phyloP scores from a whole-genome alignment of 805 yeast genomes.

The Wickerhamomyces bovis region DNA sequence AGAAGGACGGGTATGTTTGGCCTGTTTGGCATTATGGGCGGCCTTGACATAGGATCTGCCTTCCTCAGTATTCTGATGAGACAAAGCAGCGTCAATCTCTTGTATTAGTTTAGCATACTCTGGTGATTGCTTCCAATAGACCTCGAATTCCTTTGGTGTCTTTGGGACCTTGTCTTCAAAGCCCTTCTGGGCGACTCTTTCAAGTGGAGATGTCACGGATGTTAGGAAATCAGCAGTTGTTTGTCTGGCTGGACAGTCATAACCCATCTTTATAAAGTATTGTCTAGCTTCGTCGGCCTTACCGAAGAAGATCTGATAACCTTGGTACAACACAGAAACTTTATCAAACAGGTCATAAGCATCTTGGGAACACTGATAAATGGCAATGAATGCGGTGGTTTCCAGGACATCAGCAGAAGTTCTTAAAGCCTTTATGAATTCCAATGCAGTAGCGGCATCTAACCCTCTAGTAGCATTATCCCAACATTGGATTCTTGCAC shows the following conservation, averaged over 20 bases:
- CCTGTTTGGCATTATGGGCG: conserved; percentile 47
- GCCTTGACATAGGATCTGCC: conserved; percentile 31
- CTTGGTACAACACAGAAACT: conserved; percentile 48
- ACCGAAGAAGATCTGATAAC: conserved; percentile 52
- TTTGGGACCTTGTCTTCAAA: conserved; percentile 44
- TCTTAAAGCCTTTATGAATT: conserved; percentile 48
- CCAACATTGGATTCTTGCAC: conserved; percentile 47
- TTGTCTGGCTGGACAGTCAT: conserved; percentile 48
- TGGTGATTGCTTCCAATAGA: conserved; percentile 43
- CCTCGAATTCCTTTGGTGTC: conserved; percentile 46
- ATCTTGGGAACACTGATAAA: conserved; percentile 53
- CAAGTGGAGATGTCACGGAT: conserved; percentile 47
- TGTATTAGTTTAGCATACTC: conserved; percentile 33
- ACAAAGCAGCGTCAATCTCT: conserved; percentile 33
- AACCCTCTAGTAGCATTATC: conserved; percentile 63
- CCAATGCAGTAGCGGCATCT: conserved; percentile 57
- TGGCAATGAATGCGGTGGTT: conserved; percentile 54
- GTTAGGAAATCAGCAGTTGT: conserved; percentile 57
- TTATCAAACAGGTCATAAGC: conserved; percentile 50
- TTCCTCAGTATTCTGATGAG: conserved; percentile 23
- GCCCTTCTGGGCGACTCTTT: conserved; percentile 39
- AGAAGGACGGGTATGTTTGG: conserved; percentile 37
- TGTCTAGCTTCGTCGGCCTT: conserved; percentile 37
- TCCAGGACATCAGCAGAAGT: conserved; percentile 42
- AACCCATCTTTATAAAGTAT: conserved; percentile 50